Base-by-base conservation (phyloP, 2,329 filamentous ascomycete species). In the Alternaria arbusti region DNA sequence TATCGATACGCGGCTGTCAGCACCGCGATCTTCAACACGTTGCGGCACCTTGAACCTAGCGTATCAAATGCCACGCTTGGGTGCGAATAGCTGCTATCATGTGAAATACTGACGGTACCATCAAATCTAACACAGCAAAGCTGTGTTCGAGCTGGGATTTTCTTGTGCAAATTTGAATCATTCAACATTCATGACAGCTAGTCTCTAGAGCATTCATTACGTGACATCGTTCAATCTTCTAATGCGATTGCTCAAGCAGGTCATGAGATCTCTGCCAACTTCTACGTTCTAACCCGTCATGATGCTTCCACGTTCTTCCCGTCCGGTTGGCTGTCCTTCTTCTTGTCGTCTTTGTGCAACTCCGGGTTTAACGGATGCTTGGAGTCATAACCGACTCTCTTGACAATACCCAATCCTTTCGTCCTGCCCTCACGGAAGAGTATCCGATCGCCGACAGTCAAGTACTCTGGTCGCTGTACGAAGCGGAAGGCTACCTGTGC, bases 401-500 rank as follows among this genome's bases (percentile, higher is more conserved):
- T 97, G 54, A 99, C 93, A 66, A 99, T 97, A 0, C 96, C 96
- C 0, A 99, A 83, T 0, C 96, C 96, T 83, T 98, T 98, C 0
- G 96, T 99, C 65, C 94, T 87, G 0, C 96, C 96, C 82, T 99
- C 96, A 45, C 96, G 88, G 84, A 99, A 99, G 17, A 99, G 83
- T 30, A 99, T 87, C 22, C 95, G 86, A 79, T 98, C 96, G 0
- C 96, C 96, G 0, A 93, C 90, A 1, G 90, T 91, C 12, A 99
- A 82, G 70, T 97, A 99, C 82, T 99, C 96, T 3, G 96, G 96
- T 22, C 95, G 85, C 79, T 97, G 96, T 4, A 97, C 91, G 76
- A 99, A 99, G 10, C 91, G 89, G 82, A 99, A 99, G 0, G 95
- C 96, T 1, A 99, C 96, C 0, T 90, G 90, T 3, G 96, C 96